A percentile compares a stretch with the other conserved stretches of the same genome.
phyloP scores from a whole-genome alignment of 1,284 basidiomycete species.

The Grifola frondosa region DNA sequence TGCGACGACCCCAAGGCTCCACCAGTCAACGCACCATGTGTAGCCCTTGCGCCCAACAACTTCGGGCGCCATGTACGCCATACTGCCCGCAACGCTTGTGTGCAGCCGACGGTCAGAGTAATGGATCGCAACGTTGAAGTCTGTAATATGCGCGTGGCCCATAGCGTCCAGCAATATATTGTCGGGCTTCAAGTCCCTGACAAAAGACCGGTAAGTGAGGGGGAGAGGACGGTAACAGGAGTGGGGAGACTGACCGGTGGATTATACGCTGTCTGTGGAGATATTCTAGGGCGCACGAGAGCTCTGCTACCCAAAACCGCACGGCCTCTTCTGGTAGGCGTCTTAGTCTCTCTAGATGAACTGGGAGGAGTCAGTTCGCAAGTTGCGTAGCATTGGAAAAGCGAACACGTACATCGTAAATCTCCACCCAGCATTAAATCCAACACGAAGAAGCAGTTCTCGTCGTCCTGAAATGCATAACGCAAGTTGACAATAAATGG shows the following conservation, averaged over 20 bases:
- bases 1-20: slow-evolving; percentile 88
- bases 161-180: slow-evolving; percentile 91
- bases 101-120: slow-evolving; percentile 85
- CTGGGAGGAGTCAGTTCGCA: slow-evolving; percentile 41
- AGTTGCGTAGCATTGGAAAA: slow-evolving; percentile 6
- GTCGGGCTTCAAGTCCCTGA: slow-evolving; percentile 96
- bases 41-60: slow-evolving; percentile 79
- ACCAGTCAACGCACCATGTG: slow-evolving; percentile 91
- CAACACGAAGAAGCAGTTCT: slow-evolving; percentile 96
- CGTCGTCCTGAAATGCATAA: slow-evolving; percentile 97
- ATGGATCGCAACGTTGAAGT: slow-evolving; percentile 98
- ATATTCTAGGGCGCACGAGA: slow-evolving; percentile 84
- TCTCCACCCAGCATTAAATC: slow-evolving; percentile 97
- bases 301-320: slow-evolving; percentile 88
- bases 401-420: slow-evolving; percentile 71
- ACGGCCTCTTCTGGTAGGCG: slow-evolving; percentile 81
- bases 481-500: slow-evolving; percentile 93
- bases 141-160: slow-evolving; percentile 95
- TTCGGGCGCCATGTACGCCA: slow-evolving; percentile 99
- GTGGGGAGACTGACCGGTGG: slow-evolving; percentile 69
- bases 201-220: slow-evolving; percentile 28
- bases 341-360: slow-evolving; percentile 85
- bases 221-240: slow-evolving; percentile 31
- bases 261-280: slow-evolving; percentile 91
- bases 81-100: slow-evolving; percentile 92